Percentiles rank a stretch among this genome's conserved stretches.
phyloP scores from a whole-genome alignment of 208 protist genomes.

The Balamuthia mandrillaris region DNA sequence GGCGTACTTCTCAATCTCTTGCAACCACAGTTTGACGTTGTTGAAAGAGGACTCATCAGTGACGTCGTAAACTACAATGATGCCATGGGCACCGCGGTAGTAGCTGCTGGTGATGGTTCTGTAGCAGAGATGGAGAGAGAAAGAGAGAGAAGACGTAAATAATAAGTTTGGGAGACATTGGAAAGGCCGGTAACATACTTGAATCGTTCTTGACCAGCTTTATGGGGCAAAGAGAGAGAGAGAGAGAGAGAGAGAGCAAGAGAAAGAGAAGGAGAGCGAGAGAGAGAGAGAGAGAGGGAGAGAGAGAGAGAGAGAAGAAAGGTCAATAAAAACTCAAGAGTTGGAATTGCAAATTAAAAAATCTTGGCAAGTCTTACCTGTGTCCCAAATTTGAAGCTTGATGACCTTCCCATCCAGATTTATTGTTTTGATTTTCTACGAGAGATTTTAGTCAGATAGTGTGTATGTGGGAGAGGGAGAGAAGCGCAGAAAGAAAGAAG shows the following conservation, averaged over 20 bases:
- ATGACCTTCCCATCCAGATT: neutral
- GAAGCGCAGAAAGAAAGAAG: neutral
- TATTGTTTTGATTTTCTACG: slow-evolving; percentile 24
- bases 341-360: neutral
- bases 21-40: slow-evolving; percentile 42
- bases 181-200: neutral
- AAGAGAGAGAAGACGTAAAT: neutral
- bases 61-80: slow-evolving; percentile 27
- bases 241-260: neutral
- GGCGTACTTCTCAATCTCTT: neutral
- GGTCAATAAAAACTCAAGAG: neutral
- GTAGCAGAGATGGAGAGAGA: too few species aligned
- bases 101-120: slow-evolving; percentile 22
- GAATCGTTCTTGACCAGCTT: slow-evolving; percentile 10
- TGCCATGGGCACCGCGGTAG: slow-evolving; percentile 24
- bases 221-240: neutral
- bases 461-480: too few species aligned
- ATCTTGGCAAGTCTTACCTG: slow-evolving; percentile 81
- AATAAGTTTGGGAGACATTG: neutral
- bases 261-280: neutral
- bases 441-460: neutral
- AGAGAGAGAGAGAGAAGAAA: neutral
- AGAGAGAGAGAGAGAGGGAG: slow-evolving; percentile 67
- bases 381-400: slow-evolving; percentile 34
- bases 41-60: slow-evolving; percentile 81